A percentile compares a stretch with the other conserved stretches of the same genome.
phyloP scores from a whole-genome alignment of 2,329 filamentous ascomycete genomes.

The Xenoacremonium recifei region DNA sequence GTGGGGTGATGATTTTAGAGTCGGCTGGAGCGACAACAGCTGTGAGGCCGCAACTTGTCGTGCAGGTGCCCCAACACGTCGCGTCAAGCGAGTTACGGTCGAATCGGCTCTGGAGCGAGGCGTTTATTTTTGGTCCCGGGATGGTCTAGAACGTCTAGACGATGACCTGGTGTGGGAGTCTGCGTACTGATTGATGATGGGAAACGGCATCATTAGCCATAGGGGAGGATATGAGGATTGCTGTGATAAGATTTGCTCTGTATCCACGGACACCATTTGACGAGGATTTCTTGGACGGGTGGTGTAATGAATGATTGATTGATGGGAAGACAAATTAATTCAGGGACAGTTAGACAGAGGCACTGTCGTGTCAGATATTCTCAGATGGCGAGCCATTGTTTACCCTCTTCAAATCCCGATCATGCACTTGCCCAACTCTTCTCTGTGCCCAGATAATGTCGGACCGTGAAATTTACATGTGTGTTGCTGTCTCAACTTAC shows the following conservation, averaged over 20 bases:
- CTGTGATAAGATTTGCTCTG: constrained; percentile 28
- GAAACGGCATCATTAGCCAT: constrained; percentile 7
- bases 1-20: constrained; percentile 41
- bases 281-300: constrained; percentile 34
- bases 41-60: constrained; percentile 39
- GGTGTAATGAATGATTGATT: constrained; percentile 31
- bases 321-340: constrained; percentile 31
- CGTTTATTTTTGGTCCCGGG: constrained; percentile 33
- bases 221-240: constrained; percentile 23
- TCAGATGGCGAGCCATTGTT: constrained; percentile 17
- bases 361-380: constrained; percentile 24
- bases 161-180: constrained; percentile 31
- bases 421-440: constrained; percentile 6
- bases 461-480: neutral
- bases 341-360: constrained; percentile 24
- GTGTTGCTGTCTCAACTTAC: too few relatives aligned
- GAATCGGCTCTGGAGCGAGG: constrained; percentile 30
- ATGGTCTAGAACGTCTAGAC: constrained; percentile 31
- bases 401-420: constrained; percentile 15
- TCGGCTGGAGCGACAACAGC: constrained; percentile 42
- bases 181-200: constrained; percentile 23
- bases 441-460: too few relatives aligned
- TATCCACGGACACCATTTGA: constrained; percentile 30
- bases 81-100: constrained; percentile 32
- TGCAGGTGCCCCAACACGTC: constrained; percentile 19